Evolutionary conservation across 108 stramenopile species (phyloP).

Genomic region (Nitzschia putrida): DNA sequence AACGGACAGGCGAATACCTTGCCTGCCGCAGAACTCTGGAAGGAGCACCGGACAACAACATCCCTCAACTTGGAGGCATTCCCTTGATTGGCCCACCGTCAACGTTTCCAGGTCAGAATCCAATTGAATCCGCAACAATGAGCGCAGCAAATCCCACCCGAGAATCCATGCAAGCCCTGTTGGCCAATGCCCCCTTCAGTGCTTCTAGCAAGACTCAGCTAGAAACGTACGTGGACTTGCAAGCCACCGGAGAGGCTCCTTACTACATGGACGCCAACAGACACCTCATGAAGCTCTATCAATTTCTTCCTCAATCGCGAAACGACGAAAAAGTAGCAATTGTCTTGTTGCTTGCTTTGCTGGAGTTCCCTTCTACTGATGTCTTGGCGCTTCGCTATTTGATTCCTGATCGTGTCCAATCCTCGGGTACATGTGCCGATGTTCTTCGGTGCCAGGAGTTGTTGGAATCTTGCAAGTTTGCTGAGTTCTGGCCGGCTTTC

Average conservation of each 20-base stretch:
- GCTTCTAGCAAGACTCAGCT: conserved; percentile 55
- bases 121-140: neutral
- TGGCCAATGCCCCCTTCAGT: conserved; percentile 49
- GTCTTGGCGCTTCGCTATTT: conserved; percentile 70
- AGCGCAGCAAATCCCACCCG: conserved; percentile 17
- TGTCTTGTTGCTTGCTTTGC: conserved; percentile 59
- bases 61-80: too few species aligned
- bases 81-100: too few species aligned
- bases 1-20: too few species aligned
- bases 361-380: conserved; percentile 70
- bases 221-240: conserved; percentile 75
- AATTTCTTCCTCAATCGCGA: conserved; percentile 60
- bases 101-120: too few species aligned
- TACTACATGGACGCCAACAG: conserved; percentile 83
- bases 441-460: conserved; percentile 58
- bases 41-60: too few species aligned
- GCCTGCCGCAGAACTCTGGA: too few species aligned
- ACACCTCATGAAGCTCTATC: conserved; percentile 73
- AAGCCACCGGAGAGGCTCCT: conserved; percentile 62
- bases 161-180: conserved; percentile 35
- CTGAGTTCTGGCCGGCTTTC: conserved; percentile 73
- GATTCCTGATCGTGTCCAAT: conserved; percentile 66
- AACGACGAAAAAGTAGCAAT: conserved; percentile 45
- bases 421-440: conserved; percentile 58
- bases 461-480: conserved; percentile 76